These are phyloP conservation scores for Pythium sukuiense DNA, from an alignment of 352 stramenopile species.

Conservation along the genomic window DNA sequence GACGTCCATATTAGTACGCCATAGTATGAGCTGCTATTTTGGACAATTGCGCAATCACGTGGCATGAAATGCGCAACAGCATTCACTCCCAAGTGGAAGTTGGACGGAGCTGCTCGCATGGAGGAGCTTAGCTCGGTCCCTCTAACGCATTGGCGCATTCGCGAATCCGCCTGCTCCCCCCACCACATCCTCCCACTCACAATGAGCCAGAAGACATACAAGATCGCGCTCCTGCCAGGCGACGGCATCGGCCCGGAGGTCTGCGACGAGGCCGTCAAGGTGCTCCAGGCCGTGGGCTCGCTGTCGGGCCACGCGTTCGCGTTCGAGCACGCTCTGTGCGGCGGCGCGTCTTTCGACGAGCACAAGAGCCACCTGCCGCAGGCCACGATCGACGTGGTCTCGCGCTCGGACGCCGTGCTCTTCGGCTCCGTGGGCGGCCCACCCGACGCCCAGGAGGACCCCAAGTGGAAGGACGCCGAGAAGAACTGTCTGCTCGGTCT, in stretches of 20 bases:
- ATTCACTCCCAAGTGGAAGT: slow-evolving; percentile 31
- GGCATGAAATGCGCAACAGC: slow-evolving; percentile 20
- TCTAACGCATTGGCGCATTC: slow-evolving; percentile 5
- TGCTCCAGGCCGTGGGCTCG: slow-evolving; percentile 80
- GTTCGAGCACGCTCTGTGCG: slow-evolving; percentile 95
- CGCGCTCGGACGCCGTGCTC: slow-evolving; percentile 89
- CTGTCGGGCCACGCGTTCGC: slow-evolving; percentile 91
- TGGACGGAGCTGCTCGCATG: background rate
- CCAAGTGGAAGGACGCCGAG: slow-evolving; percentile 89
- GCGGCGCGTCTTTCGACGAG: slow-evolving; percentile 94
- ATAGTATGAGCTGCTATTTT: background rate
- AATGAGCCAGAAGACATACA: slow-evolving; percentile 54
- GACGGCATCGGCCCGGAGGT: slow-evolving; percentile 99
- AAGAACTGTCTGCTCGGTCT: slow-evolving; percentile 98
- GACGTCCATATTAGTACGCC: background rate
- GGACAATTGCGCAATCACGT: slow-evolving; percentile 21
- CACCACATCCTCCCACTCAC: background rate
- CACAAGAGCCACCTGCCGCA: slow-evolving; percentile 93
- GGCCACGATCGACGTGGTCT: slow-evolving; percentile 92
- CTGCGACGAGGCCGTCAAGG: slow-evolving; percentile 91
- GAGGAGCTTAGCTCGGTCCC: background rate
- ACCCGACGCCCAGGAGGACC: slow-evolving; percentile 88
- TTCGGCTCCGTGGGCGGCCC: slow-evolving; percentile 97
- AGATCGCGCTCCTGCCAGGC: slow-evolving; percentile 95
- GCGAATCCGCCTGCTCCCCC: slow-evolving; percentile 2